phyloP scores from a whole-genome alignment of 768 basidiomycete species.

The Boletus tomentosulus region DNA sequence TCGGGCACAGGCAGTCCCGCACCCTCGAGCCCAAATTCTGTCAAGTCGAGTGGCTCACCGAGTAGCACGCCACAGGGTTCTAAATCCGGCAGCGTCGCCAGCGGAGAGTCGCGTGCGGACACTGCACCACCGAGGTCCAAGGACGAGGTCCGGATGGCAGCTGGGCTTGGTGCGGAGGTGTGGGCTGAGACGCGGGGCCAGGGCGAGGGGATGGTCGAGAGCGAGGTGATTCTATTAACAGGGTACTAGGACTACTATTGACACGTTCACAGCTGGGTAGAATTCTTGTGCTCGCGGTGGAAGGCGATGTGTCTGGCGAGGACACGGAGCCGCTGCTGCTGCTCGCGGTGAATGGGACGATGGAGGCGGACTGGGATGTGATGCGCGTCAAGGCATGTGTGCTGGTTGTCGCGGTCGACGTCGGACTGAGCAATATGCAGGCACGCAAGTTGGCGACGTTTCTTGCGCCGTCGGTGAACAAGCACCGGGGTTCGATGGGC shows the following conservation, averaged over 20 bases:
- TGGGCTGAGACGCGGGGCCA: constrained; percentile 71
- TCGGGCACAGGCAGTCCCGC: constrained; percentile 5
- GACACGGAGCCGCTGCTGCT: constrained; percentile 54
- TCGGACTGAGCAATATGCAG: constrained; percentile 15
- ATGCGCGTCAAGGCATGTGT: constrained; percentile 55
- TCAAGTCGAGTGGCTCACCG: constrained; percentile 9
- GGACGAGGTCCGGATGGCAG: constrained; percentile 69
- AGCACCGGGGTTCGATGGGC: constrained; percentile 30
- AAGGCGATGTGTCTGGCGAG: constrained; percentile 30
- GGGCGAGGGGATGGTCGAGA: constrained; percentile 61
- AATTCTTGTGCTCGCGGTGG: constrained; percentile 63
- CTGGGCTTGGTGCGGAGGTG: constrained; percentile 68
- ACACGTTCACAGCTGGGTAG: constrained; percentile 53
- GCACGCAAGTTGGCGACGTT: constrained; percentile 30
- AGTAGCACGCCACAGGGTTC: constrained; percentile 10
- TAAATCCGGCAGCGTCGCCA: constrained; percentile 9
- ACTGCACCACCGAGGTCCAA: constrained; percentile 41
- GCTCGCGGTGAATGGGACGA: constrained; percentile 61
- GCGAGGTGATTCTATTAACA: constrained; percentile 49
- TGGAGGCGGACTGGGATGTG: constrained; percentile 61
- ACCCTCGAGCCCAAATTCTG: constrained; percentile 11
- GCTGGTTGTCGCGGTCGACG: neutral
- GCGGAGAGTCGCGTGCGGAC: constrained; percentile 1
- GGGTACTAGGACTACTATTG: neutral
- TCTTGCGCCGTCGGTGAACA: constrained; percentile 37